Conservation (phyloP, 768 basidiomycete species). For the Calocera viscosa region DNA sequence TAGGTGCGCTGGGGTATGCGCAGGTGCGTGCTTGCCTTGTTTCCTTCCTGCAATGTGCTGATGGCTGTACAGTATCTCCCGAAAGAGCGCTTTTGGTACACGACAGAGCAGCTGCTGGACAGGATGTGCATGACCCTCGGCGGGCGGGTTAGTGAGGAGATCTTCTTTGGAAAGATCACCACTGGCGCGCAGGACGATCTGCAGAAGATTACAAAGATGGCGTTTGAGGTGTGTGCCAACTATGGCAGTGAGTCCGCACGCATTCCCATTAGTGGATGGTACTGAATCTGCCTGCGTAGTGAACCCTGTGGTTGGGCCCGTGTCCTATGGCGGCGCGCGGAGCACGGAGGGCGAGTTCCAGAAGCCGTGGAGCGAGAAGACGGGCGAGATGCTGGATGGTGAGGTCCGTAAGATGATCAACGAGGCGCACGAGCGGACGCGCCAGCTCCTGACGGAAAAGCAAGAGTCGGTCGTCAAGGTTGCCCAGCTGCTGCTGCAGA, state of each 20-base stretch:
- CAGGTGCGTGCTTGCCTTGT: constrained; percentile 52
- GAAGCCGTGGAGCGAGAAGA: constrained; percentile 97
- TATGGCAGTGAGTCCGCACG: constrained; percentile 16
- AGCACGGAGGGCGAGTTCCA: constrained; percentile 79
- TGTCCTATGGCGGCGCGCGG: constrained; percentile 86
- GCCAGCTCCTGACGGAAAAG: constrained; percentile 64
- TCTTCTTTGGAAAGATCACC: constrained; percentile 98
- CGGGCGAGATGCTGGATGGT: constrained; percentile 80
- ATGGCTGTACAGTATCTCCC: constrained; percentile 65
- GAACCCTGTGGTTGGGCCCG: constrained; percentile 87
- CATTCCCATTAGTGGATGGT: too few species aligned
- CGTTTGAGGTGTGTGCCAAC: constrained; percentile 50
- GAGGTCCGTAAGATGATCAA: constrained; percentile 95
- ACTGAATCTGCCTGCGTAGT: constrained; percentile 55
- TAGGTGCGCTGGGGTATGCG: constrained; percentile 91
- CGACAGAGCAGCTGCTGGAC: constrained; percentile 87
- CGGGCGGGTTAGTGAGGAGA: constrained; percentile 94
- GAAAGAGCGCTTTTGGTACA: constrained; percentile 87
- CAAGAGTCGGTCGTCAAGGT: constrained; percentile 87
- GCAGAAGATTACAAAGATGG: constrained; percentile 96
- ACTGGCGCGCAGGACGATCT: constrained; percentile 97
- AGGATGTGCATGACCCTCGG: constrained; percentile 98
- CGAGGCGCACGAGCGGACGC: constrained; percentile 75
- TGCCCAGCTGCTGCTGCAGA: constrained; percentile 76
- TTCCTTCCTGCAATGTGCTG: constrained; percentile 7